Conservation (phyloP, 192 early-diverging fungal species). For the Backusella mclennaniae region DNA sequence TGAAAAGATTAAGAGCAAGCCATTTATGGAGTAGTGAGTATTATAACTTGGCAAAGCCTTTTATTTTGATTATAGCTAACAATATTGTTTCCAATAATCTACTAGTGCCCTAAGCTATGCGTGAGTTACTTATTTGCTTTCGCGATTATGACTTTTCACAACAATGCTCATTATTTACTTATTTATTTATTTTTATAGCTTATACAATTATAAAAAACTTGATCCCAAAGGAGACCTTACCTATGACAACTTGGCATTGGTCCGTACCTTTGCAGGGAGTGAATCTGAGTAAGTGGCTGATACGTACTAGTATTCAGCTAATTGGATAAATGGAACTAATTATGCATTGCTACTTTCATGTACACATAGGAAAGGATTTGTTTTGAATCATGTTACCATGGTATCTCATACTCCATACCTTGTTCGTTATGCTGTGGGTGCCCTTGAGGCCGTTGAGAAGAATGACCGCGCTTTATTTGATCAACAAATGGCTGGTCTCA, state of each 20-base stretch:
- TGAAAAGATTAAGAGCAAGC: slow-evolving; percentile 68
- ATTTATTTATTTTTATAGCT: slow-evolving; percentile 36
- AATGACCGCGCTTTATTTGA: slow-evolving; percentile 65
- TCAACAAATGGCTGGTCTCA: slow-evolving; percentile 51
- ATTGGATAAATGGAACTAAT: background rate
- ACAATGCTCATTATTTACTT: background rate
- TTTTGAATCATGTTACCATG: slow-evolving; percentile 88
- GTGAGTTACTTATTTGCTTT: slow-evolving; percentile 29
- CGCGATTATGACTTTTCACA: background rate
- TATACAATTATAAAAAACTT: slow-evolving; percentile 85
- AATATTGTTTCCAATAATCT: background rate
- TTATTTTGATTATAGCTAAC: background rate
- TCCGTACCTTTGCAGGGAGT: slow-evolving; percentile 77
- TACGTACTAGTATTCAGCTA: background rate
- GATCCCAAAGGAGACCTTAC: slow-evolving; percentile 53
- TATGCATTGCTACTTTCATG: background rate
- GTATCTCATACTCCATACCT: slow-evolving; percentile 70
- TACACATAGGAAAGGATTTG: slow-evolving; percentile 59
- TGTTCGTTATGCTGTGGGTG: slow-evolving; percentile 58
- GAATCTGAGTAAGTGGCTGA: slow-evolving; percentile 54
- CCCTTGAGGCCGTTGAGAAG: slow-evolving; percentile 50
- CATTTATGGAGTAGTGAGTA: slow-evolving; percentile 70
- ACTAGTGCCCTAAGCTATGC: slow-evolving; percentile 57
- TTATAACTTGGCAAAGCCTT: background rate
- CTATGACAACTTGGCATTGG: slow-evolving; percentile 73